A percentile compares a stretch with the other conserved stretches of the same genome.
These are phyloP conservation scores for Neurospora cerealis DNA, from an alignment of 495 filamentous ascomycete species.

Conservation along the genomic window DNA sequence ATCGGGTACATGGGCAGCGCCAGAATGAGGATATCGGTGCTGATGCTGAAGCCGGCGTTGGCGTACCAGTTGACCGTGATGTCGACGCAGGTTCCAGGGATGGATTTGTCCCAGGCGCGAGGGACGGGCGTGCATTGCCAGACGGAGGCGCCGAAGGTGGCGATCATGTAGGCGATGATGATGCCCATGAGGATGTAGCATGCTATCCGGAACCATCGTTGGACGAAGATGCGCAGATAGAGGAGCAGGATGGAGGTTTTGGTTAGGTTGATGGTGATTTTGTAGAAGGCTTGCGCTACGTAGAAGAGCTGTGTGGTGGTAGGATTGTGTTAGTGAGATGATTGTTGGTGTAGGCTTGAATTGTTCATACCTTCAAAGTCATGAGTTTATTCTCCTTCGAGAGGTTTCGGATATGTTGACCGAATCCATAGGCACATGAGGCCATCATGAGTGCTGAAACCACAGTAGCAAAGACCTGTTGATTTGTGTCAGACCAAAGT, in stretches of 20 bases:
- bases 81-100: slow-evolving; percentile 20
- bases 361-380: slow-evolving; percentile 21
- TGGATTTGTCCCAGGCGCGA: slow-evolving; percentile 19
- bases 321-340: not conserved
- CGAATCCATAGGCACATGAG: slow-evolving; percentile 25
- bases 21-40: slow-evolving; percentile 21
- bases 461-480: slow-evolving; percentile 17
- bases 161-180: slow-evolving; percentile 18
- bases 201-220: slow-evolving; percentile 9
- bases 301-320: slow-evolving; percentile 12
- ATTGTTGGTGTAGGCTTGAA: not conserved
- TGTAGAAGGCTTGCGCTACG: slow-evolving; percentile 22
- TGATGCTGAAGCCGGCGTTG: slow-evolving; percentile 19
- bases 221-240: slow-evolving; percentile 23
- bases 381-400: slow-evolving; percentile 13
- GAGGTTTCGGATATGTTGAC: slow-evolving; percentile 23
- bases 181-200: slow-evolving; percentile 14
- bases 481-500: slow-evolving; percentile 3
- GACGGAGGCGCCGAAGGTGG: slow-evolving; percentile 13
- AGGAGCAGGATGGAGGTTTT: slow-evolving; percentile 23
- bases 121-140: slow-evolving; percentile 22
- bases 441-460: slow-evolving; percentile 24
- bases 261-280: slow-evolving; percentile 20
- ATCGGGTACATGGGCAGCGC: slow-evolving; percentile 27
- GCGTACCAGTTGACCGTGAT: slow-evolving; percentile 17